These are phyloP conservation scores for Torulaspora franciscae DNA, from an alignment of 805 yeast species.

Conservation along the genomic window DNA sequence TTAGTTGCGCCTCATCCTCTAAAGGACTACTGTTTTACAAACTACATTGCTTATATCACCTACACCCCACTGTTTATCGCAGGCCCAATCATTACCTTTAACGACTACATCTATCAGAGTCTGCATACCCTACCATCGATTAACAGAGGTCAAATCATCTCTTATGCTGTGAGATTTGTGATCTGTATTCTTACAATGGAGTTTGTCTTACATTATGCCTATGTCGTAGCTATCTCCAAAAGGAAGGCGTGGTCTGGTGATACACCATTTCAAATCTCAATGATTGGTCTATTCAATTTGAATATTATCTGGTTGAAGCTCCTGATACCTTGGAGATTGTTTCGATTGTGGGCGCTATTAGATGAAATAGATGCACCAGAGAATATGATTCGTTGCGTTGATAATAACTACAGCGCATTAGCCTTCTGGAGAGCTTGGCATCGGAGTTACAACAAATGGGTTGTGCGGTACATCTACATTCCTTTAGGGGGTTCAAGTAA, in stretches of 20 bases:
- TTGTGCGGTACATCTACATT: constrained; percentile 77
- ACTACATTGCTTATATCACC: constrained; percentile 69
- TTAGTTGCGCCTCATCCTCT: constrained; percentile 58
- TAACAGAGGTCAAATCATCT: constrained; percentile 44
- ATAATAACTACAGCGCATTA: constrained; percentile 84
- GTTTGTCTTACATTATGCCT: constrained; percentile 75
- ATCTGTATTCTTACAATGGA: constrained; percentile 87
- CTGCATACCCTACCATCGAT: constrained; percentile 56
- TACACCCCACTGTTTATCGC: constrained; percentile 91
- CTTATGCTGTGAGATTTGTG: constrained; percentile 63
- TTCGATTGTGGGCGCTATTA: constrained; percentile 86
- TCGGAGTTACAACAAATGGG: constrained; percentile 87
- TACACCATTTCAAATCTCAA: constrained; percentile 86
- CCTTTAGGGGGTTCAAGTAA: constrained; percentile 83
- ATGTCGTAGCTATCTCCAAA: constrained; percentile 90
- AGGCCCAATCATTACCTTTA: constrained; percentile 91
- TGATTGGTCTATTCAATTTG: constrained; percentile 88
- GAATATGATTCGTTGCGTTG: constrained; percentile 94
- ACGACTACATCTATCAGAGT: constrained; percentile 80
- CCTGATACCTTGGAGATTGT: constrained; percentile 92
- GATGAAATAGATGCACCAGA: constrained; percentile 97
- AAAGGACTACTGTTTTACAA: constrained; percentile 54
- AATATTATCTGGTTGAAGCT: constrained; percentile 91
- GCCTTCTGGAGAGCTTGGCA: constrained; percentile 99
- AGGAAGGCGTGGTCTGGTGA: constrained; percentile 86